Percentiles rank a stretch among this genome's conserved stretches.
Conservation (phyloP, 139 green algal genomes). For the Monoraphidium neglectum region DNA sequence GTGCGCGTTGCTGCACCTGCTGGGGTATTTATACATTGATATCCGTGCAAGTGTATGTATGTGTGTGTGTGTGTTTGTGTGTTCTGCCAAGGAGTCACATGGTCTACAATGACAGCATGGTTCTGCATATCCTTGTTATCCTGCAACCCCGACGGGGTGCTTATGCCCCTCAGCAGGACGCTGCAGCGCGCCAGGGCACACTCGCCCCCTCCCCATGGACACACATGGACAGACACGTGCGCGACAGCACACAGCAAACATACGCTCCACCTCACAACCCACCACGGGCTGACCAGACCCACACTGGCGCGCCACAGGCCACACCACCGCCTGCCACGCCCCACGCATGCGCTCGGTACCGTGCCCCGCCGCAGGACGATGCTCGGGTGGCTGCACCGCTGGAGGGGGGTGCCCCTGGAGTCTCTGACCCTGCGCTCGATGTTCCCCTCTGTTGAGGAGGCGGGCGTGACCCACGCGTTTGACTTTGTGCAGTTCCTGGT, state of each 20-base stretch:
- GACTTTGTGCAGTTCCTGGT: conserved; percentile 63
- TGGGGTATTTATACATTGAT: no score
- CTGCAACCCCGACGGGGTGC: no score
- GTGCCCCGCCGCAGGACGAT: conserved; percentile 25
- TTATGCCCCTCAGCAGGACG: no score
- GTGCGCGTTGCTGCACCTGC: no score
- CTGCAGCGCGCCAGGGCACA: no score
- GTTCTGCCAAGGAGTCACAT: no score
- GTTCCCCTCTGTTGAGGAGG: conserved; percentile 37
- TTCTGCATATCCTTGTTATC: no score
- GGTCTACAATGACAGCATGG: no score
- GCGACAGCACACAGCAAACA: neutral
- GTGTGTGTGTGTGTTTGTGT: no score
- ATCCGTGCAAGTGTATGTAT: no score
- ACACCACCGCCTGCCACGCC: neutral
- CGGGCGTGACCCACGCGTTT: conserved; percentile 43
- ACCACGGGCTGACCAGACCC: neutral
- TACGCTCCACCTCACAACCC: neutral
- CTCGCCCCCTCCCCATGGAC: neutral
- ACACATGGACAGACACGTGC: neutral
- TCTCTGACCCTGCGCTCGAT: conserved; percentile 31
- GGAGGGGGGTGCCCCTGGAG: conserved; percentile 39
- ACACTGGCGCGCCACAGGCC: neutral
- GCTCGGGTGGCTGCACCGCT: conserved; percentile 55
- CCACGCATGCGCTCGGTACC: neutral